Percentiles rank a stretch among this genome's conserved stretches.
Conservation (phyloP, 768 basidiomycete species). For the Pisolithus microcarpus region DNA sequence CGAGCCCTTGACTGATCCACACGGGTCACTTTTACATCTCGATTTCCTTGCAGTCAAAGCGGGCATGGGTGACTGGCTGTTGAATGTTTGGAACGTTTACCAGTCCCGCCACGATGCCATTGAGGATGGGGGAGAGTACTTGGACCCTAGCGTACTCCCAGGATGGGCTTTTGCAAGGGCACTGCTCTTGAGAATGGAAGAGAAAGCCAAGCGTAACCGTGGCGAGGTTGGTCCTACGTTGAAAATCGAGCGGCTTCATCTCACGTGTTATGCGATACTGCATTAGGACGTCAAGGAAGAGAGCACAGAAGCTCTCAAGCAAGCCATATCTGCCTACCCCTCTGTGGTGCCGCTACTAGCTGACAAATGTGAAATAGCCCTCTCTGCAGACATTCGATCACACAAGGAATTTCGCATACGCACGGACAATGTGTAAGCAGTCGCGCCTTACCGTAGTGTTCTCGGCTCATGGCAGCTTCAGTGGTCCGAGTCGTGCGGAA, state of each 20-base stretch:
- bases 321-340: slow-evolving; percentile 75
- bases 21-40: slow-evolving; percentile 74
- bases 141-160: slow-evolving; percentile 60
- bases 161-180: slow-evolving; percentile 73
- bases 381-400: slow-evolving; percentile 50
- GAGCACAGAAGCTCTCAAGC: slow-evolving; percentile 61
- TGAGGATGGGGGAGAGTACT: slow-evolving; percentile 16
- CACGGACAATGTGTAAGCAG: slow-evolving; percentile 55
- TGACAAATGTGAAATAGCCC: slow-evolving; percentile 71
- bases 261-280: slow-evolving; percentile 2
- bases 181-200: slow-evolving; percentile 51
- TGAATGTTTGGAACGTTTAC: slow-evolving; percentile 46
- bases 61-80: slow-evolving; percentile 72
- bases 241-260: background rate
- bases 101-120: slow-evolving; percentile 2
- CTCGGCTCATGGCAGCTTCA: slow-evolving; percentile 9
- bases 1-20: slow-evolving; percentile 85
- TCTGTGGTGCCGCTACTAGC: slow-evolving; percentile 75
- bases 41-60: slow-evolving; percentile 83
- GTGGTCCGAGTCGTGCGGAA: slow-evolving; percentile 34
- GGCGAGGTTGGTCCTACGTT: slow-evolving; percentile 24
- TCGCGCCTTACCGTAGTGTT: background rate
- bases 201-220: slow-evolving; percentile 38
- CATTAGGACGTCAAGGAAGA: slow-evolving; percentile 40
- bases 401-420: slow-evolving; percentile 64